Conservation (phyloP, 164 flowering plant genomes). For the Magnolia kwangsiensis region DNA sequence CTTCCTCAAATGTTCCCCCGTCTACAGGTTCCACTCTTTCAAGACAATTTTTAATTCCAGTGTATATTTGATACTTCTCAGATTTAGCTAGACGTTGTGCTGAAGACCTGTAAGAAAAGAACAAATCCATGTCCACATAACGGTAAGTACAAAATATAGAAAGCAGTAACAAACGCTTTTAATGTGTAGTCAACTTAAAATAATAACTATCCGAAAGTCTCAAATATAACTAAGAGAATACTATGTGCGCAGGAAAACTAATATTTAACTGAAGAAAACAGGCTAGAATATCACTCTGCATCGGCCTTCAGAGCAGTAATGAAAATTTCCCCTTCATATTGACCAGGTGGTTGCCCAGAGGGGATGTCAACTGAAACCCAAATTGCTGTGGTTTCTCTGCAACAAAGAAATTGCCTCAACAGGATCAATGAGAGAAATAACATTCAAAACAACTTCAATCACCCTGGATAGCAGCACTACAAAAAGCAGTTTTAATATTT, state of each 20-base stretch:
- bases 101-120: constrained; percentile 44
- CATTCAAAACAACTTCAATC: neutral
- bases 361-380: constrained; percentile 94
- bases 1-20: constrained; percentile 51
- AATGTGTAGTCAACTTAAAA: neutral
- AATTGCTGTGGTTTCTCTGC: constrained; percentile 82
- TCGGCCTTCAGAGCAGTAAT: constrained; percentile 69
- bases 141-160: neutral
- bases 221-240: neutral
- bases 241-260: constrained; percentile 1
- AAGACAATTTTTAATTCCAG: constrained; percentile 59
- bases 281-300: constrained; percentile 53
- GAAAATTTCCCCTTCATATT: constrained; percentile 77
- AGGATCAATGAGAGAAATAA: neutral
- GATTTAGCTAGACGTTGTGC: constrained; percentile 41
- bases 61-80: constrained; percentile 57
- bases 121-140: neutral
- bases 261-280: constrained; percentile 30
- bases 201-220: neutral
- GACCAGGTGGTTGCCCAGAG: constrained; percentile 75
- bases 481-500: constrained; percentile 11
- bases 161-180: neutral
- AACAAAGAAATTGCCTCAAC: constrained; percentile 12
- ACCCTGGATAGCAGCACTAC: constrained; percentile 6
- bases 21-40: constrained; percentile 60